These are phyloP conservation scores for Mycena galericulata DNA, from an alignment of 768 basidiomycete genomes.

Conservation along the genomic window DNA sequence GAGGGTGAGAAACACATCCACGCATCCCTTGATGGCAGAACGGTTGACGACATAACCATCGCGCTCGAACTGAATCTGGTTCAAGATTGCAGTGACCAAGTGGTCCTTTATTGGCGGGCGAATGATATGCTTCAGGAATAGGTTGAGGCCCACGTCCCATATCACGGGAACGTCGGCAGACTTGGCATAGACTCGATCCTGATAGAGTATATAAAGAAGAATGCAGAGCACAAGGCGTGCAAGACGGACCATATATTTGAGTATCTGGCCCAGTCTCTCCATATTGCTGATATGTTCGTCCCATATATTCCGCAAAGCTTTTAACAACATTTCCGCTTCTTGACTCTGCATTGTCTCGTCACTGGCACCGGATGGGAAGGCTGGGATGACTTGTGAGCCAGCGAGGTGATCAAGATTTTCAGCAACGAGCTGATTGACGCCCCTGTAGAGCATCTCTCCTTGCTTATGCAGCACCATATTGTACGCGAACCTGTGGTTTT, in stretches of 20 bases:
- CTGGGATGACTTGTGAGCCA: conserved; percentile 77
- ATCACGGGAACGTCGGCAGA: conserved; percentile 82
- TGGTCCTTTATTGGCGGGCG: conserved; percentile 85
- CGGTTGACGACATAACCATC: conserved; percentile 92
- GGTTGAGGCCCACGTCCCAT: conserved; percentile 81
- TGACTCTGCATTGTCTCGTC: conserved; percentile 81
- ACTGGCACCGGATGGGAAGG: conserved; percentile 80
- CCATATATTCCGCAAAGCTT: conserved; percentile 88
- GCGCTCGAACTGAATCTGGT: conserved; percentile 90
- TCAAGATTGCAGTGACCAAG: conserved; percentile 83
- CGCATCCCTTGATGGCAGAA: conserved; percentile 90
- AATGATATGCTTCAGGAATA: conserved; percentile 89
- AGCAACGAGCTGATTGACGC: conserved; percentile 80
- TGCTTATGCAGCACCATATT: conserved; percentile 92
- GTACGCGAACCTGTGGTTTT: conserved; percentile 94
- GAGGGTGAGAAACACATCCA: conserved; percentile 85
- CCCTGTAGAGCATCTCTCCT: conserved; percentile 88
- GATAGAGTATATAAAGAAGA: conserved; percentile 29
- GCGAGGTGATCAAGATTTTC: conserved; percentile 89
- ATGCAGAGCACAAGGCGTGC: neutral
- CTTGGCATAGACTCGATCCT: conserved; percentile 94
- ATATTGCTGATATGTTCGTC: conserved; percentile 93
- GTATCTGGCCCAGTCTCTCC: conserved; percentile 87
- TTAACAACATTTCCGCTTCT: conserved; percentile 88
- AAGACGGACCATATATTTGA: conserved; percentile 92